These are phyloP conservation scores for Coniochaeta sp. DNA, from an alignment of 2,329 filamentous ascomycete genomes.

Conservation along the genomic window DNA sequence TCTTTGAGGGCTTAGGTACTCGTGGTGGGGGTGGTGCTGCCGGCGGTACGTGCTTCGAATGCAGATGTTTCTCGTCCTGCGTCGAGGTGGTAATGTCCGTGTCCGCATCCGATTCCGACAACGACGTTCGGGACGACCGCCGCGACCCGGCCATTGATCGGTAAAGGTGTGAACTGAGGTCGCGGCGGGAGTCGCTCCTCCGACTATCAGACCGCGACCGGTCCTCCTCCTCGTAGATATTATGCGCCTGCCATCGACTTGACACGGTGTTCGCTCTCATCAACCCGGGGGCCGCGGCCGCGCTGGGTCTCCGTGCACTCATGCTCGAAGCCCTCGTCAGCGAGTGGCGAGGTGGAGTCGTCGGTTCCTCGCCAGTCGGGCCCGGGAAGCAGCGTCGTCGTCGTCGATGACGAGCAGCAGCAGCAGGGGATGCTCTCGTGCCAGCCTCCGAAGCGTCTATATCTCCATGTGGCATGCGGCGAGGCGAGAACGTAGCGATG, in stretches of 20 bases:
- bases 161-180: conserved; percentile 25
- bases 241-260: conserved; percentile 15
- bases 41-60: conserved; percentile 9
- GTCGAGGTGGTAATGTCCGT: conserved; percentile 27
- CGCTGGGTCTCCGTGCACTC: conserved; percentile 22
- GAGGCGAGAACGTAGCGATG: conserved; percentile 20
- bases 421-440: background rate
- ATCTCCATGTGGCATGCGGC: conserved; percentile 17
- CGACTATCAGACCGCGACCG: conserved; percentile 20
- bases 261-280: conserved; percentile 14
- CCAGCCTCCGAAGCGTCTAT: conserved; percentile 14
- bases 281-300: conserved; percentile 18
- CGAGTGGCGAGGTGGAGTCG: conserved; percentile 10
- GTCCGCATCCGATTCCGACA: conserved; percentile 30
- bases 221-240: conserved; percentile 17
- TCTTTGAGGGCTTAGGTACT: conserved; percentile 6
- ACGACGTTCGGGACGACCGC: conserved; percentile 26
- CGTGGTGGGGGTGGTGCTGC: conserved; percentile 7
- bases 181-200: conserved; percentile 18
- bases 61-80: conserved; percentile 21
- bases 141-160: conserved; percentile 30
- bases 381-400: too few species aligned
- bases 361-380: conserved; percentile 9
- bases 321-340: conserved; percentile 18
- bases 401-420: conserved; percentile 11